Base-by-base conservation (phyloP, 176 grass and related monocot genomes). In the Oryza nivara region DNA sequence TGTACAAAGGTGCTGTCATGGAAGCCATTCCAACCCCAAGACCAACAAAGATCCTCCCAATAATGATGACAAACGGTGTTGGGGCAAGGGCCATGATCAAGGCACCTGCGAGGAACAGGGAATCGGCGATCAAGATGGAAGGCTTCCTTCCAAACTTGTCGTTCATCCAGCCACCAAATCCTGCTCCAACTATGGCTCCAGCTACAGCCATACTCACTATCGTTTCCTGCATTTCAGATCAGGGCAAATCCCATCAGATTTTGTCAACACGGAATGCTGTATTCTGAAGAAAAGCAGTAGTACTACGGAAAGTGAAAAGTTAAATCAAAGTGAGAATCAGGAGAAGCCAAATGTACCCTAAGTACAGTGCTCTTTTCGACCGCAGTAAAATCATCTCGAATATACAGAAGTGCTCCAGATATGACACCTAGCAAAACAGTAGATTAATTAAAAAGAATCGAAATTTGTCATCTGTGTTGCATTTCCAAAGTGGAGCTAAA, bases 131-230 rank as follows among this genome's bases (percentile, higher is more conserved):
- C 64, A 98, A 78, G 77, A 98, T 90, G 46, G 96, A 94, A 46
- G 86, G 91, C 68, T 25, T 95, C 89, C 96, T 92, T 45, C 96
- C 96, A 70, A 98, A 92, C 48, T 66, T 89, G 44, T 98, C 96
- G 36, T 95, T 95, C 93, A 98, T 90, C 96, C 96, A 98, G 63
- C 96, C 96, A 76, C 93, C 96, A 75, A 98, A 68, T 45, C 88
- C 96, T 48, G 93, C 96, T 80, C 96, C 96, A 5, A 98, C 70
- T 61, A 98, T 98, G 67, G 96, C 96, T 73, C 96, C 96, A 8
- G 96, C 96, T 74, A 98, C 93, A 26, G 91, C 96, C 96, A 92
- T 98, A 75, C 96, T 98, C 83, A 98, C 96, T 38, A 95, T 98
- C 28, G 96, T 98, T 84, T 98, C 96, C 93, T 98, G 78, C 86